A percentile compares a stretch with the other conserved stretches of the same genome.
phyloP scores from a whole-genome alignment of 1,139 yeast genomes.

The Blastobotrys aristatus region DNA sequence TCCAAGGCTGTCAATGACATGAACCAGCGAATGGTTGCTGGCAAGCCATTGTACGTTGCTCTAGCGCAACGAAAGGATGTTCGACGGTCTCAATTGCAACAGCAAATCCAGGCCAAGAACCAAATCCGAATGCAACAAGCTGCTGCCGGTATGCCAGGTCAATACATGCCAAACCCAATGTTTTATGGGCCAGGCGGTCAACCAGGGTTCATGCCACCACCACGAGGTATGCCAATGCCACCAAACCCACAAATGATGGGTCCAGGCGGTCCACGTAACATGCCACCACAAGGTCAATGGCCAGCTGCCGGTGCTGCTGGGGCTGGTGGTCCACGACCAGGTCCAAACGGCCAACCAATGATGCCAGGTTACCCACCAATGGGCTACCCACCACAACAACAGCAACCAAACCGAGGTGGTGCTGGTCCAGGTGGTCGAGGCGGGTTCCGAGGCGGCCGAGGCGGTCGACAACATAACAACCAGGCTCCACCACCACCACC shows the following conservation, averaged over 20 bases:
- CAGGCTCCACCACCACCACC: conserved; percentile 18
- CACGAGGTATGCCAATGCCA: conserved; percentile 74
- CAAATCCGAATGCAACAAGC: conserved; percentile 95
- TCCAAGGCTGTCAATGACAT: conserved; percentile 97
- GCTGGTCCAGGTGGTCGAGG: conserved; percentile 32
- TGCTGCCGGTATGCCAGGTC: conserved; percentile 85
- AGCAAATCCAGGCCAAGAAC: conserved; percentile 97
- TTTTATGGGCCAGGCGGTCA: conserved; percentile 72
- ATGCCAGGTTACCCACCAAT: conserved; percentile 69
- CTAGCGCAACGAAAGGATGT: conserved; percentile 99
- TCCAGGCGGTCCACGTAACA: conserved; percentile 52
- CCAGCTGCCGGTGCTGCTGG: conserved; percentile 20
- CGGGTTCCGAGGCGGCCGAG: conserved; percentile 32
- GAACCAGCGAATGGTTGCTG: conserved; percentile 95
- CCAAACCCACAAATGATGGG: conserved; percentile 84
- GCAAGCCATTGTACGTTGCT: conserved; percentile 97
- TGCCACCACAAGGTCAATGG: conserved; percentile 44
- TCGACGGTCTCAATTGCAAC: conserved; percentile 95
- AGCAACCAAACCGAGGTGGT: conserved; percentile 16
- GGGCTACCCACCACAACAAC: conserved; percentile 43
- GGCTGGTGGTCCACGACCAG: conserved; percentile 26
- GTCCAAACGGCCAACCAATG: conserved; percentile 30
- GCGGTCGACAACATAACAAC: conserved; percentile 19
- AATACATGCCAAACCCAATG: conserved; percentile 86
- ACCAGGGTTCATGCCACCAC: conserved; percentile 77